A percentile compares a stretch with the other conserved stretches of the same genome.
These are phyloP conservation scores for Blastocystis sp. DNA, from an alignment of 352 stramenopile genomes.

Conservation along the genomic window DNA sequence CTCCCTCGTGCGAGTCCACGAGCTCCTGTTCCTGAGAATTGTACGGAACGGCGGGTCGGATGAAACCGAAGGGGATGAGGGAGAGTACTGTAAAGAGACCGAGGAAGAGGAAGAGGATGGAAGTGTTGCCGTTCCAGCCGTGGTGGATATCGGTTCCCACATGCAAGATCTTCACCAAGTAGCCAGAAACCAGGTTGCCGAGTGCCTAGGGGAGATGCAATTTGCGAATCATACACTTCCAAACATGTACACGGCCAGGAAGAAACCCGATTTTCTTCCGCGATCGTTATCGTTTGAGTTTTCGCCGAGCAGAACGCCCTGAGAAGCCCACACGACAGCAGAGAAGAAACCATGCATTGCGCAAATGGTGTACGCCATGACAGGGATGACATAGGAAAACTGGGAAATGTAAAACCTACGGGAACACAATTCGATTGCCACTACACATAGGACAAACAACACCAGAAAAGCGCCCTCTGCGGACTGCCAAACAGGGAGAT, in stretches of 20 bases:
- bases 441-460: slow-evolving; percentile 15
- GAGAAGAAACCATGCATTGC: background rate
- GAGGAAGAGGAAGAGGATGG: slow-evolving; percentile 39
- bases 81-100: background rate
- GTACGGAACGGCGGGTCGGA: background rate
- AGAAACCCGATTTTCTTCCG: slow-evolving; percentile 17
- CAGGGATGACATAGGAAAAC: background rate
- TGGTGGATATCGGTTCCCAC: background rate
- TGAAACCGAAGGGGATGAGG: background rate
- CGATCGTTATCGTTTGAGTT: slow-evolving; percentile 37
- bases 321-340: slow-evolving; percentile 16
- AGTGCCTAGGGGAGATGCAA: background rate
- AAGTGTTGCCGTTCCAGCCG: slow-evolving; percentile 21
- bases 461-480: slow-evolving; percentile 9
- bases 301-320: slow-evolving; percentile 12
- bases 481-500: slow-evolving; percentile 12
- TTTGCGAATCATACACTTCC: background rate
- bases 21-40: background rate
- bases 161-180: background rate
- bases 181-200: background rate
- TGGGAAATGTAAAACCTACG: slow-evolving; percentile 17
- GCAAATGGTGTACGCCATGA: background rate
- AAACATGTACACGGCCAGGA: slow-evolving; percentile 41
- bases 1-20: background rate
- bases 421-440: background rate